Evolutionary conservation across 768 basidiomycete species (phyloP).

Genomic region (Pholiota molesta): DNA sequence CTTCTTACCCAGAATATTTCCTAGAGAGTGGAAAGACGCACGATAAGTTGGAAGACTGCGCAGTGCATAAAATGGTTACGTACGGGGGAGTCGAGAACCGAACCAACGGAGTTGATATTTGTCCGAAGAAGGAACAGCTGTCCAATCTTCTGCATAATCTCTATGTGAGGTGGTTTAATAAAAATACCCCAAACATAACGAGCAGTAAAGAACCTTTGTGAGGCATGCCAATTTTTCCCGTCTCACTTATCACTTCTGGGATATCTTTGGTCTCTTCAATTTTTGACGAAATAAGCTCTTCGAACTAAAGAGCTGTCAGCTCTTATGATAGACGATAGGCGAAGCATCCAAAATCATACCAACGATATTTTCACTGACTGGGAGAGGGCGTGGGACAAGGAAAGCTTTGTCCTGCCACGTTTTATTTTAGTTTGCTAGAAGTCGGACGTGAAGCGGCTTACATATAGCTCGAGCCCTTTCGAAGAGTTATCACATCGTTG

Average conservation of each 20-base stretch:
- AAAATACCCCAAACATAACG: slow-evolving; percentile 9
- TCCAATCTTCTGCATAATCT: slow-evolving; percentile 98
- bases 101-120: slow-evolving; percentile 94
- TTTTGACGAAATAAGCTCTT: slow-evolving; percentile 88
- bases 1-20: slow-evolving; percentile 90
- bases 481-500: slow-evolving; percentile 95
- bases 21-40: slow-evolving; percentile 37
- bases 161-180: slow-evolving; percentile 36
- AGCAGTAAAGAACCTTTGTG: slow-evolving; percentile 61
- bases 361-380: slow-evolving; percentile 98
- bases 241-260: slow-evolving; percentile 90
- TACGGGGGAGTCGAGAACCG: slow-evolving; percentile 94
- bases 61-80: slow-evolving; percentile 32
- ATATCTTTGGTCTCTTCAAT: slow-evolving; percentile 98
- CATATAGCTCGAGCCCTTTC: slow-evolving; percentile 96
- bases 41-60: slow-evolving; percentile 5
- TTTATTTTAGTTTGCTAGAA: slow-evolving; percentile 12
- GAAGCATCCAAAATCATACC: slow-evolving; percentile 40
- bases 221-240: slow-evolving; percentile 91
- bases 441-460: slow-evolving; percentile 41
- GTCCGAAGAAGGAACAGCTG: slow-evolving; percentile 91
- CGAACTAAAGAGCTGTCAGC: slow-evolving; percentile 57
- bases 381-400: slow-evolving; percentile 90
- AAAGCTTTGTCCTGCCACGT: slow-evolving; percentile 84
- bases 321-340: slow-evolving; percentile 2